phyloP scores from a whole-genome alignment of 768 basidiomycete species.

The Cystobasidiopsis lactophilus region DNA sequence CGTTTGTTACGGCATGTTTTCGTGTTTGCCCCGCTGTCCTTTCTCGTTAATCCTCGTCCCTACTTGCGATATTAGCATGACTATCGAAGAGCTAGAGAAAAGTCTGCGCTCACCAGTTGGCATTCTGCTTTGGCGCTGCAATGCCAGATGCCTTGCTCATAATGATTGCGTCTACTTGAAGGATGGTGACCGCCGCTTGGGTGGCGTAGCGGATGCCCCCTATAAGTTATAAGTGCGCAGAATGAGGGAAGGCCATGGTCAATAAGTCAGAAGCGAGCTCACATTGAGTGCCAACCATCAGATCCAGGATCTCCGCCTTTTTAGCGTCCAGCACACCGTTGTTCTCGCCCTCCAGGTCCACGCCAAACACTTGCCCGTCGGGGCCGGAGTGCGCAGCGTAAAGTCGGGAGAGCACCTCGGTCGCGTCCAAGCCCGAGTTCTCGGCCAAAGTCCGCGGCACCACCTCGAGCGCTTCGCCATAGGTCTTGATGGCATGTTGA shows the following conservation, averaged over 20 bases:
- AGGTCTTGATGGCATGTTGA: conserved; percentile 82
- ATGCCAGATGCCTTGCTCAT: conserved; percentile 39
- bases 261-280: neutral
- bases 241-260: neutral
- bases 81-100: neutral
- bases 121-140: conserved; percentile 21
- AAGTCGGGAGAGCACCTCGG: conserved; percentile 67
- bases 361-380: conserved; percentile 53
- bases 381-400: conserved; percentile 67
- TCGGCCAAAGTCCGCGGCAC: conserved; percentile 80
- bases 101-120: conserved; percentile 15
- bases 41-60: neutral
- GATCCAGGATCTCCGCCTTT: conserved; percentile 47
- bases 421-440: conserved; percentile 75
- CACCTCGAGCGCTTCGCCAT: conserved; percentile 72
- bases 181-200: conserved; percentile 69
- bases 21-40: too few relatives aligned
- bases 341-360: conserved; percentile 65
- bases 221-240: too few relatives aligned
- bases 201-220: conserved; percentile 75
- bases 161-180: conserved; percentile 96
- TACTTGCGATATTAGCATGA: neutral
- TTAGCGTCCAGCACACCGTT: conserved; percentile 44
- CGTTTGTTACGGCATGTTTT: too few relatives aligned
- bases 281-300: conserved; percentile 62